A percentile compares a stretch with the other conserved stretches of the same genome.
These are phyloP conservation scores for Picea glauca DNA, from an alignment of 75 land plant species.

Conservation along the genomic window DNA sequence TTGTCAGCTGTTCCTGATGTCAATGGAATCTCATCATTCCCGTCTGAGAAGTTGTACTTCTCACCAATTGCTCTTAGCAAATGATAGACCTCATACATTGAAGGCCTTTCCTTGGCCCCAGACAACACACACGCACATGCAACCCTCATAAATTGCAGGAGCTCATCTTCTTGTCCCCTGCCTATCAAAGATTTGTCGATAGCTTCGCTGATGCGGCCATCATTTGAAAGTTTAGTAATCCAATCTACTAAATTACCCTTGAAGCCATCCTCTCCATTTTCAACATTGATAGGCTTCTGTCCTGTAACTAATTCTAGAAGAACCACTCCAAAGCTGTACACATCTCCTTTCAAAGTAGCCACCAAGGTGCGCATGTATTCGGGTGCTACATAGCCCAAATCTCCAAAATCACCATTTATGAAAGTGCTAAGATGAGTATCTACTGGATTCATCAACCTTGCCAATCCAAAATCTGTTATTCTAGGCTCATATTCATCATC, in stretches of 20 bases:
- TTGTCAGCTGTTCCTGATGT: constrained; percentile 22
- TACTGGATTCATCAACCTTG: constrained; percentile 87
- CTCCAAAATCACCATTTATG: constrained; percentile 95
- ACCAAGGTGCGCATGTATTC: constrained; percentile 85
- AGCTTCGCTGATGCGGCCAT: constrained; percentile 51
- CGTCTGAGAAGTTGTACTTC: constrained; percentile 54
- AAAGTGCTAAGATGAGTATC: constrained; percentile 95
- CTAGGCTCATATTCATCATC: constrained; percentile 77
- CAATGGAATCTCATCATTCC: constrained; percentile 56
- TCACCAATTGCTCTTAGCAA: constrained; percentile 85
- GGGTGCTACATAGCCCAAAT: constrained; percentile 93
- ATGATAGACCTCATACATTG: constrained; percentile 93
- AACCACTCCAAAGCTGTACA: constrained; percentile 90
- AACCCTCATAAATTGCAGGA: constrained; percentile 71
- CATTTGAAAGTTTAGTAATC: constrained; percentile 57
- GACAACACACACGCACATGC: constrained; percentile 75
- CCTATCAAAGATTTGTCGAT: constrained; percentile 59
- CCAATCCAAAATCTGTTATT: constrained; percentile 95
- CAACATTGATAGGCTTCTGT: constrained; percentile 63
- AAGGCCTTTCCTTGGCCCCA: constrained; percentile 80
- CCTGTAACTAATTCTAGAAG: constrained; percentile 88
- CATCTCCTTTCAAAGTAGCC: constrained; percentile 94
- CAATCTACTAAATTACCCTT: constrained; percentile 90
- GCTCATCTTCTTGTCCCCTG: constrained; percentile 63
- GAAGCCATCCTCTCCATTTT: constrained; percentile 52